Evolutionary conservation across 2,329 filamentous ascomycete genomes (phyloP).

Genomic region (Colletotrichum phormii): DNA sequence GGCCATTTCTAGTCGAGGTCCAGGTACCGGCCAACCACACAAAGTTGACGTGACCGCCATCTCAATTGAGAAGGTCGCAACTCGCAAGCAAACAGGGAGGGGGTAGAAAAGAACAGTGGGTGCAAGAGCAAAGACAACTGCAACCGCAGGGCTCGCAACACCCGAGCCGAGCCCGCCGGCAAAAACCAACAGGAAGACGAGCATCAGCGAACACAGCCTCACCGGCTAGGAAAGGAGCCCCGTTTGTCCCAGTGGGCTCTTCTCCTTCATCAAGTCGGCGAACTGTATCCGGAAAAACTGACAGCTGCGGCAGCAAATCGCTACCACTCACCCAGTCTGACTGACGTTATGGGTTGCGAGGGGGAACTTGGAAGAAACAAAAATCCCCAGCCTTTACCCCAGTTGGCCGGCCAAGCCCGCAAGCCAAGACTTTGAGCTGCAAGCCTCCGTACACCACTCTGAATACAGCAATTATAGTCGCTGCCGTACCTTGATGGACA

Average conservation of each 20-base stretch:
- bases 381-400: conserved; percentile 25
- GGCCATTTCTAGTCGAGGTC: conserved; percentile 2
- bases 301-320: background rate
- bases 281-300: background rate
- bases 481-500: conserved; percentile 15
- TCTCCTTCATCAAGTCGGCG: conserved; percentile 5
- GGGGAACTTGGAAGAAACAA: conserved; percentile 4
- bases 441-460: background rate
- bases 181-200: background rate
- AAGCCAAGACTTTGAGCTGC: conserved; percentile 23
- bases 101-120: background rate
- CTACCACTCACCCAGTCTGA: background rate
- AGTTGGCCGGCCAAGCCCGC: conserved; percentile 5
- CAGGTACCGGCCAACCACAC: background rate
- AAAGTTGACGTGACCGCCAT: conserved; percentile 7
- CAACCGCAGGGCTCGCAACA: conserved; percentile 1
- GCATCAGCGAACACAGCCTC: conserved; percentile 8
- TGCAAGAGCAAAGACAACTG: background rate
- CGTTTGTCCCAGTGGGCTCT: conserved; percentile 16
- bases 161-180: conserved; percentile 19
- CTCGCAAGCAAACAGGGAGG: conserved; percentile 11
- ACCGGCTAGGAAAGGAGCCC: conserved; percentile 18
- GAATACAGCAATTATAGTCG: background rate
- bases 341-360: conserved; percentile 7
- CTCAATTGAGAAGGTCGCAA: conserved; percentile 36